A percentile compares a stretch with the other conserved stretches of the same genome.
These are phyloP conservation scores for Aspergillus awamori DNA, from an alignment of 2,329 filamentous ascomycete species.

Conservation along the genomic window DNA sequence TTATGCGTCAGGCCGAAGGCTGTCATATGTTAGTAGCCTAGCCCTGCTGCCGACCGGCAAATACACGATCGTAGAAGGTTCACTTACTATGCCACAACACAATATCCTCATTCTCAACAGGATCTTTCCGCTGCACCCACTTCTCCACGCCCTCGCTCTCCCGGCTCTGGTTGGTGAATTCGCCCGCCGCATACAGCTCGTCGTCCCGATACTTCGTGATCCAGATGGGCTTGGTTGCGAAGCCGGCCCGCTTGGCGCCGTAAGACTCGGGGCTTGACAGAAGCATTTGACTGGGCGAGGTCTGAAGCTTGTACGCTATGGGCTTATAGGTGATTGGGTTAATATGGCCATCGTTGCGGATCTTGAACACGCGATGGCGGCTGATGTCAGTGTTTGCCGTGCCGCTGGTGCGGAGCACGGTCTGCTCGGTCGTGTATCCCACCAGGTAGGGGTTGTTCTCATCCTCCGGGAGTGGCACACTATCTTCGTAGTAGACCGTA, in stretches of 20 bases:
- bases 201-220: constrained; percentile 57
- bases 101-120: constrained; percentile 52
- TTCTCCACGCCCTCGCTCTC: constrained; percentile 57
- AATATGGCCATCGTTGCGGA: constrained; percentile 51
- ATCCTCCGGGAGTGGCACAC: constrained; percentile 55
- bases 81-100: constrained; percentile 44
- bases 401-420: constrained; percentile 50
- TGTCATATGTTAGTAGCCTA: constrained; percentile 10
- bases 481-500: constrained; percentile 59
- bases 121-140: constrained; percentile 53
- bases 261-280: constrained; percentile 51
- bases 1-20: constrained; percentile 64
- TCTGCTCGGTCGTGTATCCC: constrained; percentile 60
- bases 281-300: constrained; percentile 53
- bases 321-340: constrained; percentile 52
- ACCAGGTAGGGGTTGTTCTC: constrained; percentile 64
- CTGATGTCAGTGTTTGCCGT: constrained; percentile 57
- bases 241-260: constrained; percentile 52
- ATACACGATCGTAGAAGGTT: not conserved
- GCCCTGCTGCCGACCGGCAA: not conserved
- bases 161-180: constrained; percentile 57
- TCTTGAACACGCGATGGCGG: constrained; percentile 56
- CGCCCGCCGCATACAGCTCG: constrained; percentile 56
- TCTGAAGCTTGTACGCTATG: constrained; percentile 54
- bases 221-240: constrained; percentile 59